Evolutionary conservation across 345 rosid species (phyloP), one percentile per base, ranked within the genome.

Genomic region (Moricandia arvensis): DNA sequence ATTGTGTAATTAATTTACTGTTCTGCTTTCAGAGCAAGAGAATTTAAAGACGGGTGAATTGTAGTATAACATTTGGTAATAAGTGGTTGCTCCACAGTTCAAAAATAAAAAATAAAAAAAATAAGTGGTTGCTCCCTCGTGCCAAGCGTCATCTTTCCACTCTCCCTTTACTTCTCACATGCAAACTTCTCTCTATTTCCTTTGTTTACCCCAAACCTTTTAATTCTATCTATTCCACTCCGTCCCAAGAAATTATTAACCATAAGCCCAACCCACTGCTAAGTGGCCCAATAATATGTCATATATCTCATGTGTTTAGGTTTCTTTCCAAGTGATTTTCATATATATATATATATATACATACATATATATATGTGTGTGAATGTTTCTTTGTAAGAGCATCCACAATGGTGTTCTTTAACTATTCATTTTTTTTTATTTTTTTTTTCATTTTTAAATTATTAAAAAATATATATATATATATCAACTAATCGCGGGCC

Each of bases 111-210:
- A n/a, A n/a, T n/a, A n/a, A n/a, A n/a, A n/a, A n/a, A n/a, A n/a
- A n/a, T n/a, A n/a, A n/a, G n/a, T n/a, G n/a, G n/a, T n/a, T n/a
- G n/a, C 72, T 73, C 15, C 64, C 63, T 73, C 24, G 33, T 71
- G 80, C 80, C 83, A 81, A 76, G 81, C 75, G 83, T 81, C 80
- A 12, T 54, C 62, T 51, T 41, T 60, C 51, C 6, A 16, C 17
- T n/a, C 45, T 66, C 37, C 38, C 67, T 27, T 69, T 13, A n/a
- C 18, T 41, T 47, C 53, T 47, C 53, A 47, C 53, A 47, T 47
- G 53, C 53, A 47, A n/a, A 47, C 53, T 47, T 47, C 17, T 47
- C 53, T 47, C 53, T n/a, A n/a, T 47, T 47, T 45, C 53, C 53
- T 45, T 5, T 45, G 53, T n/a, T n/a, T 9, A 21, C 76, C 76